Conservation (phyloP, 192 early-diverging fungal genomes). For the Chytriomyces sp. region DNA sequence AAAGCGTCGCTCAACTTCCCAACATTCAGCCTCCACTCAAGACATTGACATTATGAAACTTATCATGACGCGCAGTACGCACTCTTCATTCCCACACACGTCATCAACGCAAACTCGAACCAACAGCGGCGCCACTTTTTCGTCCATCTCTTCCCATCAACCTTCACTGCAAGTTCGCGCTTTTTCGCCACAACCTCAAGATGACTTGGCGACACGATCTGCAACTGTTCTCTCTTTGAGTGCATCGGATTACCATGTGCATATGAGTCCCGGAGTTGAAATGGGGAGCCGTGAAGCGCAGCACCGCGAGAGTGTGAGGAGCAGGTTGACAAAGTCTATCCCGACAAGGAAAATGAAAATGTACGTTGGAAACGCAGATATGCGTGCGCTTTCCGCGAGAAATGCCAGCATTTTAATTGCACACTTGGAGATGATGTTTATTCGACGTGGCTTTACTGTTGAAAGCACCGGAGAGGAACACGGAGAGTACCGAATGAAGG, state of each 20-base stretch:
- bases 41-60: not conserved
- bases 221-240: slow-evolving; percentile 17
- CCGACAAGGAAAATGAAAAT: not conserved
- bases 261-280: not conserved
- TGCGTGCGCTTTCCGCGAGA: not conserved
- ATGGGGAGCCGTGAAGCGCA: not conserved
- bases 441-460: not conserved
- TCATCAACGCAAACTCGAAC: not conserved
- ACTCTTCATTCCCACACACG: not conserved
- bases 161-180: not conserved
- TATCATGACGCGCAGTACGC: no score
- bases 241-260: slow-evolving; percentile 7
- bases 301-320: not conserved
- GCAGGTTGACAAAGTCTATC: not conserved
- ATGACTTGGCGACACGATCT: not conserved
- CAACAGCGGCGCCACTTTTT: not conserved
- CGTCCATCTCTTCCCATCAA: not conserved
- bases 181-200: not conserved
- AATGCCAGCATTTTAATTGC: not conserved
- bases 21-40: not conserved
- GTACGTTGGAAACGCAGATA: slow-evolving; percentile 12
- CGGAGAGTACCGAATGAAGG: slow-evolving; percentile 17
- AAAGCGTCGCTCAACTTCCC: no score
- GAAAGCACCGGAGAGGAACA: not conserved
- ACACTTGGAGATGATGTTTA: not conserved